Base-by-base conservation (phyloP, 345 rosid genomes). In the Eutrema yunnanense region DNA sequence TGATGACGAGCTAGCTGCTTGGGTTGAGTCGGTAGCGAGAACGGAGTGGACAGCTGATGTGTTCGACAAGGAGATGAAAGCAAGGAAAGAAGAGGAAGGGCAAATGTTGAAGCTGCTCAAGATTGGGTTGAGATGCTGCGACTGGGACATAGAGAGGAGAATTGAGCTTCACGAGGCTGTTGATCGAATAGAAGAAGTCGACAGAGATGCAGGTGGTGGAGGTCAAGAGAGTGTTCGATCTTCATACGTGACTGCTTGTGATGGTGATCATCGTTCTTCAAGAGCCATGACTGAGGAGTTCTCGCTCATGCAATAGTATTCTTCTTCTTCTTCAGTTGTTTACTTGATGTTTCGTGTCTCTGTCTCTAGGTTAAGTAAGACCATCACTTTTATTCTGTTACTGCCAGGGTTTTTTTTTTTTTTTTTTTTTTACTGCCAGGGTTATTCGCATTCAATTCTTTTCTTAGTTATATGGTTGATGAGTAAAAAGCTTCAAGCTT, bases 31-130 rank as follows among this genome's bases (percentile, higher is more conserved):
- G 0, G 91, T 85, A 6, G 88, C 87, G 65, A 82, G 84, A 69
- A 94, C 90, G 6, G 93, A 89, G 74, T 86, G 92, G 96, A 88
- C 92, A 0, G 90, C 85, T 3, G 93, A 90, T 76, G 96, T 90
- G 46, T 90, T 93, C 38, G 98, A 90, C 65, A 85, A 82, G 82
- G 92, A 88, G 40, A 88, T 93, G 89, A 73, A 71, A 34, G 84
- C 85, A 12, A 83, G 85, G 8, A 86, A 79, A 72, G 87, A 81
- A 5, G 79, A 87, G 0, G 88, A 90, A 73, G 93, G 88, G 1
- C 90, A 88, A 73, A 86, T 90, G 93, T 53, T 85, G 79, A 90
- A 88, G 82, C 64, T 93, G 77, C 75, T 93, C 71, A 93, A 89
- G 86, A 84, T 88, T 59, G 98, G 92, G 22, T 83, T 90, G 92